Evolutionary conservation across 768 basidiomycete genomes (phyloP), one percentile per base, ranked within the genome.

Genomic region (Trametes cinnabarina): DNA sequence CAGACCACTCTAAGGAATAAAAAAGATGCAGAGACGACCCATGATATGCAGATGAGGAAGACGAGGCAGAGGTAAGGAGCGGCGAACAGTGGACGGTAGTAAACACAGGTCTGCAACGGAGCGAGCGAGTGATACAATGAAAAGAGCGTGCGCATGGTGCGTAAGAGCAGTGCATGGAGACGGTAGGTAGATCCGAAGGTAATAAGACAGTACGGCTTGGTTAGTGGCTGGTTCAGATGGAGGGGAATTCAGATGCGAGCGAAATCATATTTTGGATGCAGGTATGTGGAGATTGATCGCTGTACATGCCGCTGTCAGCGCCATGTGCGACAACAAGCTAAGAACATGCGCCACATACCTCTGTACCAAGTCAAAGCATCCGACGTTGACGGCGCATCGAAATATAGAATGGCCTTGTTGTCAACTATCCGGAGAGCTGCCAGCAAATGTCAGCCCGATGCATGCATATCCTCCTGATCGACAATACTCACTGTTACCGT

Each of bases 211-310:
- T 49, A 58, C 40, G 47, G 39, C 19, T 42, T 55, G 22, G 57
- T 62, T 57, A 62, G 57, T 51, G 56, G 51, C 39, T 43, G 46
- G 15, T 32, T 52, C 47, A 43, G 40, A 47, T 35, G 30, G 30
- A 5, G 40, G 17, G 47, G 30, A 7, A 28, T 34, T 47, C 34
- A 43, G 51, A 50, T 55, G 44, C 66, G 65, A 61, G 65, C 48
- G 58, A 47, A 56, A 65, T 79, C 81, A 88, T 67, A 83, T 75
- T 77, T 91, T 90, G 64, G 88, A 88, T 59, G 87, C 82, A 58
- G 90, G 91, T 61, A 94, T 92, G 68, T 94, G 88, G 60, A 92
- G 82, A 68, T 94, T 94, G 69, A 94, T 94, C 20, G 92, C 92
- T 94, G 63, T 26, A 53, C 17, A 12, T 22, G 39, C 30, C 4